Base-by-base conservation (phyloP, 805 yeast species). In the Monosporozyma yasuniensis region DNA sequence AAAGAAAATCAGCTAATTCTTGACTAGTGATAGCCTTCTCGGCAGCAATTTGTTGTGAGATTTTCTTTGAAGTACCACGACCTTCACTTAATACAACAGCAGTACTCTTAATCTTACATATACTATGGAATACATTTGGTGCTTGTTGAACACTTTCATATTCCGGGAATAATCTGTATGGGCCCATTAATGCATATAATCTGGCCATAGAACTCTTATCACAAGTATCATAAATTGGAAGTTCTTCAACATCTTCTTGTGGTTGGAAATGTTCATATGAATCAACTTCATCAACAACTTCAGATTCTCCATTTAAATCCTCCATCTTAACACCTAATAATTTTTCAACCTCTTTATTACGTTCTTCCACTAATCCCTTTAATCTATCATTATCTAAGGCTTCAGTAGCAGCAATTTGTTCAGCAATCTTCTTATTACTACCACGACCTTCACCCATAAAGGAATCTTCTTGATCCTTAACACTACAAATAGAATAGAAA, bases 31-130 rank as follows among this genome's bases (percentile, higher is more conserved):
- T 32, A 4, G 57, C 56, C 28, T 47, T 35, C 22, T 27, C 35
- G 14, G 61, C 59, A 16, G 61, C 52, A 32, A 47, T 49, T 28
- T 58, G 56, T 42, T 59, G 50, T 3, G 61, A 47, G n/a, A 50
- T 43, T 38, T 49, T 54, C 28, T 59, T 59, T 42, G 51, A 57
- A 22, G 53, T 48, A 11, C 60, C 60, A 28, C 10, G 22, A 16
- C 59, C 60, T 48, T 52, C 53, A 35, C 59, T 59, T 21, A 59
- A 42, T 21, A 52, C 11, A 23, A 46, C 42, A 12, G 48, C 51
- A 19, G 47, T 43, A 3, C 55, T 53, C 25, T 51, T 48, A 4
- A 59, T n/a, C 12, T 46, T 34, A 48, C 63, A 59, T 8, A 46
- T 30, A 5, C 57, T 47, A 39, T 37, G 23, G 30, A 56, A 59